Percentiles rank a stretch among this genome's conserved stretches.
Evolutionary conservation across 2,329 filamentous ascomycete species (phyloP).

Genomic region (Didymella pomorum): DNA sequence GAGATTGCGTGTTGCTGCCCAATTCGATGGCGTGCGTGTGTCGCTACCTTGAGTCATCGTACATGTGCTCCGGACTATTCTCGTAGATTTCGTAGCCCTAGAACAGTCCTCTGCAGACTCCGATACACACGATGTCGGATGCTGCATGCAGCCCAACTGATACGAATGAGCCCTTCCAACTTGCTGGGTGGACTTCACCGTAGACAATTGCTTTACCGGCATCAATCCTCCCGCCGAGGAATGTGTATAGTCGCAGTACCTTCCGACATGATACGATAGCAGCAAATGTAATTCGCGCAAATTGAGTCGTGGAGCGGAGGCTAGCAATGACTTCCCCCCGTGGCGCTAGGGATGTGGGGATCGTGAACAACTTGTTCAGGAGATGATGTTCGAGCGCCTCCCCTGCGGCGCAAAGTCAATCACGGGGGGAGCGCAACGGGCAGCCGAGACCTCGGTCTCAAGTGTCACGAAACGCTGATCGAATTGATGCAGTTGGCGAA

Average conservation of each 20-base stretch:
- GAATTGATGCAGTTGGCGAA: constrained; percentile 2
- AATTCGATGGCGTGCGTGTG: constrained; percentile 12
- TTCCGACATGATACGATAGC: constrained; percentile 25
- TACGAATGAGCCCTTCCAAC: not conserved
- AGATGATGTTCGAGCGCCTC: constrained; percentile 15
- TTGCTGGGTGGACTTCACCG: not conserved
- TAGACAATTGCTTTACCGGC: not conserved
- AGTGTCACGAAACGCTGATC: constrained; percentile 17
- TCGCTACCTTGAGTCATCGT: constrained; percentile 9
- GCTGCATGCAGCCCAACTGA: not conserved
- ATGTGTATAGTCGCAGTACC: constrained; percentile 17
- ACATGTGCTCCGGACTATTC: not conserved
- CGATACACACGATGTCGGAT: not conserved
- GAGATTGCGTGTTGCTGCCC: constrained; percentile 13
- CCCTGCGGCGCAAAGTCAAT: constrained; percentile 30
- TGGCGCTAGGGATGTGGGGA: constrained; percentile 32
- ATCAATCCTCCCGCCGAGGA: not conserved
- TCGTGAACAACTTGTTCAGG: constrained; percentile 18
- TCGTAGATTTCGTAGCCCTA: not conserved
- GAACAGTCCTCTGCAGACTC: not conserved
- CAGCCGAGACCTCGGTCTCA: constrained; percentile 32
- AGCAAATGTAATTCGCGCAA: constrained; percentile 32
- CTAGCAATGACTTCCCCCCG: constrained; percentile 40
- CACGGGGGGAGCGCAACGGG: constrained; percentile 34
- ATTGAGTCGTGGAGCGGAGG: constrained; percentile 30